Evolutionary conservation across 202 grass and related monocot genomes (phyloP).

Genomic region (Digitaria exilis): DNA sequence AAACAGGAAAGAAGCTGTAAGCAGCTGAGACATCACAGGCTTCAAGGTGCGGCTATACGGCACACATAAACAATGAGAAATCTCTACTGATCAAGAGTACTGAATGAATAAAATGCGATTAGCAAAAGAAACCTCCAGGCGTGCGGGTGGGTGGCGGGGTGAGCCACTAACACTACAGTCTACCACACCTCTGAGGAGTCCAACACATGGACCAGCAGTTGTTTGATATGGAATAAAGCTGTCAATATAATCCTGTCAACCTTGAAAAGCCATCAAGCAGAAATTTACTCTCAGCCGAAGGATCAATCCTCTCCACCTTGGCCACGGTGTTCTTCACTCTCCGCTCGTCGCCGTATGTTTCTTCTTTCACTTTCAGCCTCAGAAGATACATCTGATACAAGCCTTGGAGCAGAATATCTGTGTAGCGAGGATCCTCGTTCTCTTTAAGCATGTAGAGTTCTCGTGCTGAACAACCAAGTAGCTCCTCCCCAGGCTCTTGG

Average conservation of each 20-base stretch:
- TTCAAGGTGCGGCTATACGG: not conserved
- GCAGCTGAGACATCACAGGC: too few relatives aligned
- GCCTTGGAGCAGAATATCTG: conserved; percentile 49
- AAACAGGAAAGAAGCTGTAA: too few relatives aligned
- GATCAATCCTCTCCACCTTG: conserved; percentile 77
- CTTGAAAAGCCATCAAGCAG: conserved; percentile 62
- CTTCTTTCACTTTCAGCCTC: conserved; percentile 92
- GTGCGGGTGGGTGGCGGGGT: not conserved
- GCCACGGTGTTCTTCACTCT: conserved; percentile 68
- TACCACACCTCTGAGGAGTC: not conserved
- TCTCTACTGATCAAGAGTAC: not conserved
- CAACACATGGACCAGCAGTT: not conserved
- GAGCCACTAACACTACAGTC: not conserved
- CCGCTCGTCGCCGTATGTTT: conserved; percentile 74
- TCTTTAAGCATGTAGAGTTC: conserved; percentile 71
- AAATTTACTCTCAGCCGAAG: conserved; percentile 67
- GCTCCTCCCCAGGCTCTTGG: conserved; percentile 76
- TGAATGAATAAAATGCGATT: not conserved
- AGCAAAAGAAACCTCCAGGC: not conserved
- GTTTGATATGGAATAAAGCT: not conserved
- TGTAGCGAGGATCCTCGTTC: conserved; percentile 55
- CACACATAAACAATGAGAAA: not conserved
- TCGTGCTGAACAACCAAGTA: conserved; percentile 70
- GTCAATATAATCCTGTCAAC: conserved; percentile 26
- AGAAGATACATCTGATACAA: conserved; percentile 68